Evolutionary conservation across 495 filamentous ascomycete species (phyloP).

Genomic region (Pseudoneurospora amorphoporcata): DNA sequence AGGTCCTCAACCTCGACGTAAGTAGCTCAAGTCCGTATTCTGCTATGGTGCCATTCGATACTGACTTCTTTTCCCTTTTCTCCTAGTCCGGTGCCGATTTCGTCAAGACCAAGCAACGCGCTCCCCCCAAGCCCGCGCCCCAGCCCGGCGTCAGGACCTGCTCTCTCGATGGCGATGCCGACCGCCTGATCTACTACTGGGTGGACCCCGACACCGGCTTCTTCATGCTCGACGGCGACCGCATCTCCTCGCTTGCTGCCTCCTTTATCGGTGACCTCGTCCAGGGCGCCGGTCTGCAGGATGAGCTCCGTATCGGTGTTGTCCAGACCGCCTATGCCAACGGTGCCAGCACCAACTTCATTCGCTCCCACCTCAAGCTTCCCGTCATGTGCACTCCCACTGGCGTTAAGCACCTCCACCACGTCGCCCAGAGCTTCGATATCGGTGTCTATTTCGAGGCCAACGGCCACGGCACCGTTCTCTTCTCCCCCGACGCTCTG

Average conservation of each 20-base stretch:
- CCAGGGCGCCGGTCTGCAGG: conserved; percentile 62
- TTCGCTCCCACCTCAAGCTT: conserved; percentile 76
- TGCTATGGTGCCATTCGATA: neutral
- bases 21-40: conserved; percentile 10
- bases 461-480: conserved; percentile 92
- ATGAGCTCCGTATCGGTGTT: conserved; percentile 78
- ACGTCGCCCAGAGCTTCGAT: conserved; percentile 82
- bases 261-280: conserved; percentile 88
- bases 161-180: conserved; percentile 90
- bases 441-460: conserved; percentile 98
- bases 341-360: conserved; percentile 86
- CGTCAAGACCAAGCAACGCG: conserved; percentile 92
- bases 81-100: conserved; percentile 86
- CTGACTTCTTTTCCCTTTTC: conserved; percentile 10
- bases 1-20: conserved; percentile 81
- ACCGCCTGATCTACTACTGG: conserved; percentile 94
- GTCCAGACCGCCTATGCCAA: conserved; percentile 98
- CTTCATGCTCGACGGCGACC: conserved; percentile 88
- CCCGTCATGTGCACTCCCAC: conserved; percentile 89
- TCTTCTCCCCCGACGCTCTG: conserved; percentile 77
- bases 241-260: conserved; percentile 89
- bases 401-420: conserved; percentile 95
- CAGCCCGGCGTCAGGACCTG: conserved; percentile 68
- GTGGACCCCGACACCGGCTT: conserved; percentile 70
- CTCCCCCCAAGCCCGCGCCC: conserved; percentile 74